Conservation (phyloP, 139 green algal genomes). For the Astrephomene gubernaculifera region DNA sequence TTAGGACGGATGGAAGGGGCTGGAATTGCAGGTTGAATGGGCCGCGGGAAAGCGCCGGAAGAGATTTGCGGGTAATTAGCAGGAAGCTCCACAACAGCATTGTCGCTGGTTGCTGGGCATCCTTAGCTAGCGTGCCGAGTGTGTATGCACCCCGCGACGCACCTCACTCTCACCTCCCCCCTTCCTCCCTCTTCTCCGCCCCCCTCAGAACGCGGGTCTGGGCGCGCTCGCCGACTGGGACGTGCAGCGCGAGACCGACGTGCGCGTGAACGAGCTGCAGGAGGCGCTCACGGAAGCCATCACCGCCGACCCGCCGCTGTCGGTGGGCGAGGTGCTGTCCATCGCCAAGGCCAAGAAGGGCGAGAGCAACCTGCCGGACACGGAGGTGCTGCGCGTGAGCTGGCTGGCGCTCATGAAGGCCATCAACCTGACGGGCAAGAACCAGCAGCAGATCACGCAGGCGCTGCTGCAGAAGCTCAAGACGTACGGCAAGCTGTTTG, state of each 20-base stretch:
- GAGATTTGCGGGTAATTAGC: no score
- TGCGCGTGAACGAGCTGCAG: slow-evolving; percentile 82
- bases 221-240: slow-evolving; percentile 87
- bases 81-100: no score
- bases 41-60: no score
- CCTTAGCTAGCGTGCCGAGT: no score
- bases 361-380: slow-evolving; percentile 73
- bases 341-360: slow-evolving; percentile 79
- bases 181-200: not conserved
- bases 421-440: slow-evolving; percentile 89
- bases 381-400: slow-evolving; percentile 77
- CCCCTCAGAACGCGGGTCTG: slow-evolving; percentile 73
- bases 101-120: no score
- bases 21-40: no score
- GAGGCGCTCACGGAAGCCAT: slow-evolving; percentile 76
- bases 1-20: no score
- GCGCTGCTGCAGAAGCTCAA: slow-evolving; percentile 81
- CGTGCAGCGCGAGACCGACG: slow-evolving; percentile 83
- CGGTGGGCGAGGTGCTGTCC: slow-evolving; percentile 63
- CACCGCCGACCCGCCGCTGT: slow-evolving; percentile 63
- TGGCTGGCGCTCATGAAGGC: slow-evolving; percentile 83
- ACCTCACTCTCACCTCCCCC: not conserved
- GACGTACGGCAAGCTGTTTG: slow-evolving; percentile 83
- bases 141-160: no score
- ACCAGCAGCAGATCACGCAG: slow-evolving; percentile 90